Evolutionary conservation across 2,329 filamentous ascomycete species (phyloP).

Genomic region (Ceratocystis diversiconidia): DNA sequence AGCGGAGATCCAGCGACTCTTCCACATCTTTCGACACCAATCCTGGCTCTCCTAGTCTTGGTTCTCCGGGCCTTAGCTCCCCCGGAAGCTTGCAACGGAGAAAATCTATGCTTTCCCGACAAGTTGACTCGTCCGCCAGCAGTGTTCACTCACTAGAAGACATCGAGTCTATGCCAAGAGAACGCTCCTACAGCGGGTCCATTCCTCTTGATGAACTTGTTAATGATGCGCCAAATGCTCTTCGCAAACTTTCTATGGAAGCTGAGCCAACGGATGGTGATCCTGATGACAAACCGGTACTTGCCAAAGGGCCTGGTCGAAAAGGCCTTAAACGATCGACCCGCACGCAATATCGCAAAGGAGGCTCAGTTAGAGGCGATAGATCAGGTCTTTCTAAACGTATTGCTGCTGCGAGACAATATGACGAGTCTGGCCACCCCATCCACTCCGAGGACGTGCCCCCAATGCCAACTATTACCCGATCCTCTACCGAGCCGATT

Average conservation of each 20-base stretch:
- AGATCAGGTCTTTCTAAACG: constrained; percentile 63
- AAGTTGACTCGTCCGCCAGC: constrained; percentile 61
- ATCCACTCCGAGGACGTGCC: constrained; percentile 27
- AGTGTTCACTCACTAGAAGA: constrained; percentile 61
- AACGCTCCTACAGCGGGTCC: constrained; percentile 38
- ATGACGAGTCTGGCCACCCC: constrained; percentile 5
- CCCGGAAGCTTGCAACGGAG: constrained; percentile 58
- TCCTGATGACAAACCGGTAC: constrained; percentile 59
- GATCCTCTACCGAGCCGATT: constrained; percentile 57
- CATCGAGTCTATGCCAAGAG: constrained; percentile 62
- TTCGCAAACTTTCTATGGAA: constrained; percentile 52
- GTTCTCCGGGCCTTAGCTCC: constrained; percentile 23
- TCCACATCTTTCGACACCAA: constrained; percentile 42
- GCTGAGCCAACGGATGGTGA: constrained; percentile 36
- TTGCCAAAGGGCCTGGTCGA: constrained; percentile 57
- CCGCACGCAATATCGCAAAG: constrained; percentile 73
- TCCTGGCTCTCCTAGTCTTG: constrained; percentile 24
- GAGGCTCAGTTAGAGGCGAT: constrained; percentile 71
- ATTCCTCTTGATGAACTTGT: constrained; percentile 70
- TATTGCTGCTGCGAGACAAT: constrained; percentile 29
- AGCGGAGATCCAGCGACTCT: constrained; percentile 64
- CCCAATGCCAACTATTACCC: constrained; percentile 33
- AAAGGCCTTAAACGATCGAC: constrained; percentile 79
- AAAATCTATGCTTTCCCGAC: constrained; percentile 88
- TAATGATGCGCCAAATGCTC: constrained; percentile 58